Evolutionary conservation across 768 basidiomycete genomes (phyloP).

Genomic region (Clathrus columnatus): DNA sequence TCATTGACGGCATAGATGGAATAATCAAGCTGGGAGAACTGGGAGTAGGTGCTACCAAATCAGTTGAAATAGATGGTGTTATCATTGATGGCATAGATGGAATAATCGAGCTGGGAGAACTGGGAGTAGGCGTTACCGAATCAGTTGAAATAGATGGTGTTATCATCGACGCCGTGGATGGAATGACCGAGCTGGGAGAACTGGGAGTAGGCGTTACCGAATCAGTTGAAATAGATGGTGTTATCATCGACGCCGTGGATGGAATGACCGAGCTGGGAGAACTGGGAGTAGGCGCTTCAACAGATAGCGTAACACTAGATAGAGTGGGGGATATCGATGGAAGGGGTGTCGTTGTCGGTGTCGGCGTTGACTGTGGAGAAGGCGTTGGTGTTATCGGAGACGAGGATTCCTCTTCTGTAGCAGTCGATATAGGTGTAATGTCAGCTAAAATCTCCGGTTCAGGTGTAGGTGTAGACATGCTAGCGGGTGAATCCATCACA

Average conservation of each 20-base stretch:
- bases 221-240: not conserved
- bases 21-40: not conserved
- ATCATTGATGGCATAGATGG: not conserved
- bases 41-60: not conserved
- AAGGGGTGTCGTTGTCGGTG: not conserved
- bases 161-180: not conserved
- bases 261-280: not conserved
- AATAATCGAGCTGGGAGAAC: not conserved
- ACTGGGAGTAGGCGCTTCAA: not conserved
- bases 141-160: not conserved
- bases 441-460: too few species aligned
- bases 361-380: not conserved
- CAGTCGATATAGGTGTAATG: too few species aligned
- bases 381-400: not conserved
- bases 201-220: not conserved
- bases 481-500: too few species aligned
- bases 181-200: not conserved
- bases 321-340: not conserved
- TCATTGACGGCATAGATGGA: not conserved
- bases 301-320: not conserved
- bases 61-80: not conserved
- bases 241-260: not conserved
- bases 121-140: not conserved
- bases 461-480: too few species aligned
- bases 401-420: too few species aligned